phyloP scores from a whole-genome alignment of 805 yeast genomes.

The Saturnispora serradocipensis region DNA sequence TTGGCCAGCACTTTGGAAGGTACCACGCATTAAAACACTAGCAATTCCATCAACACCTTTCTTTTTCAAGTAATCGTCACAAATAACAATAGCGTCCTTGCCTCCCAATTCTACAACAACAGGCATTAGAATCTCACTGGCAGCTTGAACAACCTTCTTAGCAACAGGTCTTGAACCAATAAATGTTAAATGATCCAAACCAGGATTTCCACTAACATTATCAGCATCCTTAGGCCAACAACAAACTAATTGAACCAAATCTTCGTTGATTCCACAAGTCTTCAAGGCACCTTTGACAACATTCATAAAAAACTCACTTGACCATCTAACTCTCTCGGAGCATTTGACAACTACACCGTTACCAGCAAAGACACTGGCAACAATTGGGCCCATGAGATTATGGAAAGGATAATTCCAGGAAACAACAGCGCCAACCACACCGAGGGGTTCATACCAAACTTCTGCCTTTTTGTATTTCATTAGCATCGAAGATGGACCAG shows the following conservation, averaged over 20 bases:
- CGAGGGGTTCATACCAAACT: constrained; percentile 87
- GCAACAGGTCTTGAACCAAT: constrained; percentile 96
- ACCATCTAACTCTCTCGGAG: constrained; percentile 95
- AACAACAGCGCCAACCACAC: constrained; percentile 80
- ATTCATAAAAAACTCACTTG: constrained; percentile 68
- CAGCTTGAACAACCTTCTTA: constrained; percentile 73
- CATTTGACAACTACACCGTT: constrained; percentile 88
- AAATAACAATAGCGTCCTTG: constrained; percentile 80
- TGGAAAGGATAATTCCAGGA: constrained; percentile 99
- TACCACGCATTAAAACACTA: constrained; percentile 84
- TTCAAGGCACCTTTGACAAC: constrained; percentile 65
- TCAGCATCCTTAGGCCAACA: constrained; percentile 85
- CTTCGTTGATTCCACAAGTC: constrained; percentile 67
- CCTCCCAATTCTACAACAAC: constrained; percentile 97
- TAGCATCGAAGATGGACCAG: constrained; percentile 79
- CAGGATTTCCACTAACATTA: constrained; percentile 74
- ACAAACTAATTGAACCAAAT: constrained; percentile 78
- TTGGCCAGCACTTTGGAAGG: constrained; percentile 96
- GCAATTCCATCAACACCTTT: constrained; percentile 42
- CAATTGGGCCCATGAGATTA: constrained; percentile 84
- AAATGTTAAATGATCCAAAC: constrained; percentile 80
- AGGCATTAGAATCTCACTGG: constrained; percentile 82
- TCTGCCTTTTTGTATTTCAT: constrained; percentile 90
- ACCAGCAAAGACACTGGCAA: constrained; percentile 85
- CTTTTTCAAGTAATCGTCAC: constrained; percentile 64